Evolutionary conservation across 2,329 filamentous ascomycete genomes (phyloP), one percentile per base, ranked within the genome.

Genomic region (Fusarium fracticaudum): DNA sequence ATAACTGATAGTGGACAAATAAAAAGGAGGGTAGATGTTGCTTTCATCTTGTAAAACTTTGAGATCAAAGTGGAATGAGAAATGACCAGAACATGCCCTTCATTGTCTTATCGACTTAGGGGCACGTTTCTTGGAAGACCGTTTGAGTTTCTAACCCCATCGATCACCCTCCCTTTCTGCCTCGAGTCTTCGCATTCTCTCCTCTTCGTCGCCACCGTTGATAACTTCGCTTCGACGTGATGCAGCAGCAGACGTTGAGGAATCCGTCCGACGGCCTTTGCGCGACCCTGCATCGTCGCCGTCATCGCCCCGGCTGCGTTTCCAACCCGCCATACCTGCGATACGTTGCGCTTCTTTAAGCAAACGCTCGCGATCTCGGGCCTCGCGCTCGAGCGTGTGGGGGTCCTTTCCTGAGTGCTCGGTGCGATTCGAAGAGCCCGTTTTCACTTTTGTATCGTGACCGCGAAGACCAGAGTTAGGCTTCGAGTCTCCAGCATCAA

Each of bases 331-430:
- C 60, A 90, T 79, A 48, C 88, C 85, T 50, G 90, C 86, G 81
- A 92, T 89, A 41, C 90, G 87, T 81, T 93, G 90, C 44, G 90
- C 89, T 81, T 94, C 92, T 77, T 91, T 92, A 18, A 92, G 84
- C 59, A 93, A 84, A 33, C 92, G 86, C 80, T 93, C 91, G 51
- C 91, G 86, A 77, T 92, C 88, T 22, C 91, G 85, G 18, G 89
- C 89, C 79, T 93, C 91, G 29, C 92, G 89, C 81, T 94, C 92
- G 0, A 91, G 84, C 4, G 92, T 91, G 80, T 93, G 91, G n/a
- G 89, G 86, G 73, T 77, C 75, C 35, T 79, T 75, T 61, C 60
- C 65, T 10, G 69, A 57, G 51, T 55, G 51, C 11, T 68, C 71
- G 14, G 63, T 40, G 35, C 85, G 82, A 51, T 71, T 81, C 17